phyloP scores from a whole-genome alignment of 1,284 basidiomycete species.

The Ustilago bromivora region DNA sequence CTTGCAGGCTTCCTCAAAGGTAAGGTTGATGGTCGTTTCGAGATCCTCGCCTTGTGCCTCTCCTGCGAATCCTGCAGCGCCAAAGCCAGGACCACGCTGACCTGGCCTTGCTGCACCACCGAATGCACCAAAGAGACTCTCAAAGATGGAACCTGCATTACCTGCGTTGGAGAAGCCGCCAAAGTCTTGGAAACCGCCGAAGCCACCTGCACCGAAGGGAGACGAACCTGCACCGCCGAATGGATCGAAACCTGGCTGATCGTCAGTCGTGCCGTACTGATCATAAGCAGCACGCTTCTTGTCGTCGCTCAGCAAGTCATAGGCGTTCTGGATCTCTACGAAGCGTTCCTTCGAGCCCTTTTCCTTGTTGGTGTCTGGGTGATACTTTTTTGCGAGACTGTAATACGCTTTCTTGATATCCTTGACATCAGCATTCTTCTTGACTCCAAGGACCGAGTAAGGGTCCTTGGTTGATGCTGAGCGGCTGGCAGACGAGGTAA shows the following conservation, averaged over 20 bases:
- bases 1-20: conserved; percentile 92
- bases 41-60: conserved; percentile 85
- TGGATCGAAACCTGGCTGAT: conserved; percentile 90
- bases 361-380: conserved; percentile 97
- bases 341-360: conserved; percentile 91
- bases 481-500: conserved; percentile 21
- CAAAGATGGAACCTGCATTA: conserved; percentile 76
- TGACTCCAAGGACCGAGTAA: conserved; percentile 89
- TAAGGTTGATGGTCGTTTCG: conserved; percentile 81
- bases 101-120: conserved; percentile 65
- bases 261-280: conserved; percentile 92
- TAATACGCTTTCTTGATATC: conserved; percentile 99
- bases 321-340: conserved; percentile 95
- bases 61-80: conserved; percentile 70
- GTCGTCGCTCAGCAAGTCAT: conserved; percentile 89
- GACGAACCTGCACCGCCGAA: conserved; percentile 72
- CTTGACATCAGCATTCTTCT: conserved; percentile 81
- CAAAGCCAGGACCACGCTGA: conserved; percentile 60
- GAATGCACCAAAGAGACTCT: conserved; percentile 81
- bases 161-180: conserved; percentile 73
- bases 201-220: conserved; percentile 77
- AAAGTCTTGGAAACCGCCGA: conserved; percentile 72
- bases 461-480: conserved; percentile 79
- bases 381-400: conserved; percentile 96
- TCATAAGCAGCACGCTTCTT: conserved; percentile 94